These are phyloP conservation scores for Cercospora sesami DNA, from an alignment of 2,329 filamentous ascomycete genomes.

Conservation along the genomic window DNA sequence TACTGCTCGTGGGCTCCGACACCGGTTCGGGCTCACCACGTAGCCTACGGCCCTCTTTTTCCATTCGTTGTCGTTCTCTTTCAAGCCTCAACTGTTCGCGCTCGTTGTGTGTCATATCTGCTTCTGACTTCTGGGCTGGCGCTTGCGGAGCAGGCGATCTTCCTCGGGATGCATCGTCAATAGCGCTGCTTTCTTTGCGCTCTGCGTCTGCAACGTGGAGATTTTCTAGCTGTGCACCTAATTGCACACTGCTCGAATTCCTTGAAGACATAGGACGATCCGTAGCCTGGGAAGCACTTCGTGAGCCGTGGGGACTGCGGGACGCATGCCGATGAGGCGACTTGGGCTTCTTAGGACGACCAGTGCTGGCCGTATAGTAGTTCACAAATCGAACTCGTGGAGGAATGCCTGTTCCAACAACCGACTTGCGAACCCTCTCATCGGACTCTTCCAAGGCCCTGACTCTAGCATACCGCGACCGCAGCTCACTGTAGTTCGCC, in stretches of 20 bases:
- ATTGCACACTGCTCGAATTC: neutral
- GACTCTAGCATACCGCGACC: conserved; percentile 67
- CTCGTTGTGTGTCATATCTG: conserved; percentile 34
- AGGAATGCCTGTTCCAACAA: conserved; percentile 34
- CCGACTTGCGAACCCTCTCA: conserved; percentile 46
- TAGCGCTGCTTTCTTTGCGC: neutral
- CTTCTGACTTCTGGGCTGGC: conserved; percentile 21
- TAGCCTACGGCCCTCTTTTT: conserved; percentile 35
- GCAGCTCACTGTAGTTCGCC: conserved; percentile 71
- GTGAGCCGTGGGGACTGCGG: conserved; percentile 17
- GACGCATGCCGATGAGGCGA: conserved; percentile 44
- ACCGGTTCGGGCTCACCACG: conserved; percentile 31
- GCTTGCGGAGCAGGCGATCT: neutral
- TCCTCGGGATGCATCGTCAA: conserved; percentile 16
- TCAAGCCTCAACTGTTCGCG: conserved; percentile 34
- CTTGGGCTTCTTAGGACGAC: conserved; percentile 58
- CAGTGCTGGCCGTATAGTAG: conserved; percentile 85
- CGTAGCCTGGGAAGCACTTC: neutral
- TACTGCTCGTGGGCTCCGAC: neutral
- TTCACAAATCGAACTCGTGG: conserved; percentile 76
- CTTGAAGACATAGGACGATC: neutral
- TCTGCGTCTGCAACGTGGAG: neutral
- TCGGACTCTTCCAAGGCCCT: conserved; percentile 71
- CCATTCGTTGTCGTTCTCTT: conserved; percentile 36
- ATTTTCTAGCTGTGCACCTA: neutral